phyloP scores from a whole-genome alignment of 495 filamentous ascomycete genomes.

The Recurvomyces mirabilis region DNA sequence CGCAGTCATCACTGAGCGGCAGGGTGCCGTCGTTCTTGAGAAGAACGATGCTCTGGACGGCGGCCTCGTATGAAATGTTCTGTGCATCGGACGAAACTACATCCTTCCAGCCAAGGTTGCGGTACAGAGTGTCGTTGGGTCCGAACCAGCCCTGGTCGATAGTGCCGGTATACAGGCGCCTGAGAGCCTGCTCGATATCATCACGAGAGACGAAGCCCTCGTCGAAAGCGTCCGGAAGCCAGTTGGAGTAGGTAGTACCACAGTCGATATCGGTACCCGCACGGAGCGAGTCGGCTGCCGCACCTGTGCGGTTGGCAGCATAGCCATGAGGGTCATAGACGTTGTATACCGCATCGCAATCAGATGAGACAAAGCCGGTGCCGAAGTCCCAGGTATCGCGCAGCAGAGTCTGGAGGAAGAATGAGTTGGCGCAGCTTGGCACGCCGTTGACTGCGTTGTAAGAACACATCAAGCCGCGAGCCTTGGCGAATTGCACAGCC shows the following conservation, averaged over 20 bases:
- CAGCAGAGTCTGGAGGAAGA: slow-evolving; percentile 18
- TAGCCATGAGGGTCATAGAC: slow-evolving; percentile 18
- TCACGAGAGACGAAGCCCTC: slow-evolving; percentile 34
- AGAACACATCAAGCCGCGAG: slow-evolving; percentile 18
- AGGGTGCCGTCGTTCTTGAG: slow-evolving; percentile 52
- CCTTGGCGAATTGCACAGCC: slow-evolving; percentile 13
- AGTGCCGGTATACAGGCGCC: slow-evolving; percentile 45
- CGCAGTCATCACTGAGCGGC: slow-evolving; percentile 35
- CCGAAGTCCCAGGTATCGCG: slow-evolving; percentile 18
- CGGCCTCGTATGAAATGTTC: slow-evolving; percentile 48
- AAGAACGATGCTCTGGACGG: slow-evolving; percentile 47
- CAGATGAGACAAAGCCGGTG: slow-evolving; percentile 17
- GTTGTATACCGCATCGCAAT: slow-evolving; percentile 18
- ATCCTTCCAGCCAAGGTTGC: slow-evolving; percentile 41
- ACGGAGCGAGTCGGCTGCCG: slow-evolving; percentile 14
- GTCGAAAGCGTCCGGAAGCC: slow-evolving; percentile 38
- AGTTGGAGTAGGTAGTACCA: slow-evolving; percentile 44
- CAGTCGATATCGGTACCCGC: slow-evolving; percentile 54
- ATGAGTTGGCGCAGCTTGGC: slow-evolving; percentile 18
- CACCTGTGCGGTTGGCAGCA: slow-evolving; percentile 13
- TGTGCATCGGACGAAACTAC: slow-evolving; percentile 42
- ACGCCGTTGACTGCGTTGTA: slow-evolving; percentile 19
- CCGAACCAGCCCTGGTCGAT: slow-evolving; percentile 51
- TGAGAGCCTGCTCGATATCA: slow-evolving; percentile 32
- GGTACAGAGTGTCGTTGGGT: slow-evolving; percentile 35